Base-by-base conservation (phyloP, 106 monocot species). In the Phalaenopsis aphrodite region DNA sequence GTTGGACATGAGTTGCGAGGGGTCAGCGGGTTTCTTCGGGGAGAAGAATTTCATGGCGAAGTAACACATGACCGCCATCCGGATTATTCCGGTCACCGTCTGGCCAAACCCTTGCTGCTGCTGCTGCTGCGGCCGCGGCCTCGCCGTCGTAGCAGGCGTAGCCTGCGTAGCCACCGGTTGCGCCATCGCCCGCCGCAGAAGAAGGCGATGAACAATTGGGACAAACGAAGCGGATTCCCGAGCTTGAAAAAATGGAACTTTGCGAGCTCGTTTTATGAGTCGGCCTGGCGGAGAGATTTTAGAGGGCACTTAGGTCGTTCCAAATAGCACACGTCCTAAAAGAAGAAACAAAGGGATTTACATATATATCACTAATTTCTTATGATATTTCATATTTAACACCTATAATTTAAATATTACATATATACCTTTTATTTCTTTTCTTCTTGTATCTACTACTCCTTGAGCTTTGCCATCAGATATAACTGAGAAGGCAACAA, bases 11-110 rank as follows among this genome's bases (percentile, higher is more conserved):
- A 89, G 92, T 56, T 81, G 79, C 15, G 90, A 88, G 15, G 94
- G 90, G 17, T 94, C 92, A n/a, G 82, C 36, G n/a, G 90, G 77
- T 76, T 86, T 84, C 82, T 98, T 98, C 8, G 97, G 94, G 24
- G 86, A 76, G 86, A 94, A 98, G 83, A 98, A 94, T 82, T 98
- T 94, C 85, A 90, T 88, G 77, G 90, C 94, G 85, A 98, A 92
- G 92, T 94, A 94, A 87, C 89, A 90, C 75, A 98, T 83, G 75
- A 90, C 89, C 66, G 94, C 92, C 90, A 91, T 92, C 56, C 94
- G 83, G 23, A 94, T 77, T 79, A 98, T 87, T 72, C 90, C 92
- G 69, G 81, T 43, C 52, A 98, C 39, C 19, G 88, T 80, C 84
- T 90, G 87, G 8, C 90, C 89, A 2, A 92, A 41, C 9, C 90